Percentiles rank a stretch among this genome's conserved stretches.
phyloP scores from a whole-genome alignment of 164 flowering plant genomes.

The Amborella trichopoda region DNA sequence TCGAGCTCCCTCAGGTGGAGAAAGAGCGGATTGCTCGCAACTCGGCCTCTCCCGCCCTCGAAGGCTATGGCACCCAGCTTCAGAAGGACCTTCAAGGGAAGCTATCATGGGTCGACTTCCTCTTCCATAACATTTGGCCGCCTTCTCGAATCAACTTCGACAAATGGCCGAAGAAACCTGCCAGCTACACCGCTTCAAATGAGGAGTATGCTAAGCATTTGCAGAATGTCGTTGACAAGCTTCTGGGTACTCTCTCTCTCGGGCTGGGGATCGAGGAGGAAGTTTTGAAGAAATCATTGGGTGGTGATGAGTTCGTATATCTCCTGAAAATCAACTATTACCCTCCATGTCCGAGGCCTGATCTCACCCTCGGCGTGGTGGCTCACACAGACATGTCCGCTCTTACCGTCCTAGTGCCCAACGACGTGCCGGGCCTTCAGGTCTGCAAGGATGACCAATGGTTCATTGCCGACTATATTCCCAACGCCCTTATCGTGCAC shows the following conservation, averaged over 20 bases:
- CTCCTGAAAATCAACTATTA: constrained; percentile 20
- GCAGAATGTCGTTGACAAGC: constrained; percentile 28
- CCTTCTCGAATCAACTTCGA: constrained; percentile 37
- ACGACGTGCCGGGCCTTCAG: constrained; percentile 35
- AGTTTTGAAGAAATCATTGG: constrained; percentile 17
- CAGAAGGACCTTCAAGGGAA: constrained; percentile 57
- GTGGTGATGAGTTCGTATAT: constrained; percentile 25
- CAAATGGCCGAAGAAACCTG: constrained; percentile 75
- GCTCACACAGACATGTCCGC: constrained; percentile 29
- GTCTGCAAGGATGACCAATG: constrained; percentile 22
- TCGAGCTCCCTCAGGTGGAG: constrained; percentile 59
- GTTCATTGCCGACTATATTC: constrained; percentile 22
- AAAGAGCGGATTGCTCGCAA: constrained; percentile 46
- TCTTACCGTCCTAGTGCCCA: constrained; percentile 26
- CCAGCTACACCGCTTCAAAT: constrained; percentile 55
- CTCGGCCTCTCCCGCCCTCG: constrained; percentile 18
- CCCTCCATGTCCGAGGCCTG: constrained; percentile 42
- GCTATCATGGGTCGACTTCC: constrained; percentile 68
- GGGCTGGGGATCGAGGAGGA: constrained; percentile 29
- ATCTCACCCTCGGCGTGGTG: constrained; percentile 29
- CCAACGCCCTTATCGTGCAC: constrained; percentile 25
- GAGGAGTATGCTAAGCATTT: constrained; percentile 38
- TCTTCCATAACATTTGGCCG: constrained; percentile 77
- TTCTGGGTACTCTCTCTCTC: constrained; percentile 23
- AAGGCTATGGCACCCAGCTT: constrained; percentile 69